Evolutionary conservation across 768 basidiomycete genomes (phyloP), one percentile per base, ranked within the genome.

Genomic region (Pulveroboletus sp.): DNA sequence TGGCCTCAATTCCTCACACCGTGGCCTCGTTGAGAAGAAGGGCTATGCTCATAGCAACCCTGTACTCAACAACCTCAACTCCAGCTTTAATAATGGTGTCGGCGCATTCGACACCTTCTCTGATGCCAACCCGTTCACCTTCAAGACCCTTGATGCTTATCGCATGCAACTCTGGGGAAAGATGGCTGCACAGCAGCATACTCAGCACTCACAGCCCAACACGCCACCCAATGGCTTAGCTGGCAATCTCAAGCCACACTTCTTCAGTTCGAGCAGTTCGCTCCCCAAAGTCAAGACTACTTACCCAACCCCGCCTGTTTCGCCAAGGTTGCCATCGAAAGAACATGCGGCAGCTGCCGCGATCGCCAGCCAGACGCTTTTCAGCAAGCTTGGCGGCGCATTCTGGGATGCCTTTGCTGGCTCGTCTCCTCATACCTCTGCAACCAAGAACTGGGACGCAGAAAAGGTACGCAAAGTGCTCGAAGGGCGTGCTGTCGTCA

Each of bases 351-450:
- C 62, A 42, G 59, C 65, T 15, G 90, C 89, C 10, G 78, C 80
- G n/a, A 73, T 90, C 54, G 90, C 89, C 8, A 80, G 81, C 40
- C 84, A 90, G 70, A 93, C 91, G 1, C 70, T 94, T 28, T 56
- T 88, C 45, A 70, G 73, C 60, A 83, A 82, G 61, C 75, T 93
- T 30, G 83, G 86, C 5, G 65, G 72, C 18, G 88, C 90, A 39
- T 93, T 93, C 71, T 89, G 90, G 86, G 89, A 91, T 55, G 92
- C 92, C 14, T 93, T 93, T 69, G 76, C 83, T n/a, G 84, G 83
- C 4, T 57, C 65, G 6, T 47, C 58, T 8, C 2, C 61, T 32
- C 58, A 50, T 60, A 48, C 45, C 11, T 57, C 59, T 40, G 49
- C 59, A 41, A 6, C 62, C 37, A 72, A 68, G 46, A 57, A 70